Evolutionary conservation across 768 basidiomycete species (phyloP), one percentile per base, ranked within the genome.

Genomic region (Russula virescens): DNA sequence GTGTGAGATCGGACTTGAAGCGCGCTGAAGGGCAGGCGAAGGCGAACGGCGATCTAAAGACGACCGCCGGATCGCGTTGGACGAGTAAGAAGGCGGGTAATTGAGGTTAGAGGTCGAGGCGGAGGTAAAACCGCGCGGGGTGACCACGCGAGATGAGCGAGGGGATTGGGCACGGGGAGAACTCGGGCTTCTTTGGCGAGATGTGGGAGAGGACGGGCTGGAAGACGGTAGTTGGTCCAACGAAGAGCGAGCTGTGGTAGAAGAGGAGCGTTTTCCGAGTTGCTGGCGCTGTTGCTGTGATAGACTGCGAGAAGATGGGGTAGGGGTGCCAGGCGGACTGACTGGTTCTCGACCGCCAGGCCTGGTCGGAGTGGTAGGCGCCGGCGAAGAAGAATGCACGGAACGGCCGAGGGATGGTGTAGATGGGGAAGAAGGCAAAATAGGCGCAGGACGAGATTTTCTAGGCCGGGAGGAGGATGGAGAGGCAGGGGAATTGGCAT

Each of bases 91-190:
- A 11, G 71, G 66, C 13, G 73, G 65, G 8, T 71, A 68, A 34
- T 68, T 71, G 10, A 83, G 73, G 66, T 82, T 79, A 2, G 83
- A 79, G 3, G 81, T 72, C 4, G 85, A 84, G 6, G 78, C 68
- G 2, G 85, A 83, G 7, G 76, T 70, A 21, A 79, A 68, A 31
- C 78, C 77, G 62, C 80, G 78, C 28, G 74, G 75, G 11, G 74
- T 73, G 43, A 78, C 78, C 31, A 79, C 76, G 56, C 73, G 73
- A 31, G 76, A 72, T 48, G 70, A 62, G 38, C 64, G 70, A 49
- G 78, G 75, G 1, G 80, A 73, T 9, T 51, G 52, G 5, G 52
- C 23, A 26, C 51, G 58, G 14, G 60, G 14, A 35, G 64, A 55
- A 28, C 19, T 48, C n/a, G 66, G 50, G n/a, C 34, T 51, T 47